These are phyloP conservation scores for Pyricularia pennisetigena DNA, from an alignment of 2,329 filamentous ascomycete genomes.

Conservation along the genomic window DNA sequence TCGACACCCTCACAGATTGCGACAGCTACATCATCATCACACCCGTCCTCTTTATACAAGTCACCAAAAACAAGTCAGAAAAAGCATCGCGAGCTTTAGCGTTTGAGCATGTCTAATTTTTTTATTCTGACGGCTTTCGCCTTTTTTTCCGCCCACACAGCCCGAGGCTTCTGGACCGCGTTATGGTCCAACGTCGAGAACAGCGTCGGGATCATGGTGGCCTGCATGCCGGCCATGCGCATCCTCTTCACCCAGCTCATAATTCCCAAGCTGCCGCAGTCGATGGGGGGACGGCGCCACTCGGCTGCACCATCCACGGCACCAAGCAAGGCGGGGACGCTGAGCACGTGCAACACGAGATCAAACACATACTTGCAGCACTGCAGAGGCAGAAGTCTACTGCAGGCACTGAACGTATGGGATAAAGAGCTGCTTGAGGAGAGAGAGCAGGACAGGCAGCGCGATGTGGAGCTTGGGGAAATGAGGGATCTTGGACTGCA, in stretches of 20 bases:
- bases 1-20: too few relatives aligned
- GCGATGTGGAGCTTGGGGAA: neutral
- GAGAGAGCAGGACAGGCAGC: neutral
- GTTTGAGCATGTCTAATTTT: neutral
- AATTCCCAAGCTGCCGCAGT: neutral
- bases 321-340: neutral
- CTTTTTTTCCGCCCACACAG: neutral
- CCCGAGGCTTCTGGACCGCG: neutral
- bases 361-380: neutral
- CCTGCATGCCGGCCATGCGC: constrained; percentile 21
- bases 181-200: constrained; percentile 24
- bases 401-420: neutral
- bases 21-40: neutral
- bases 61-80: constrained; percentile 18
- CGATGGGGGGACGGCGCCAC: neutral
- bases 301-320: neutral
- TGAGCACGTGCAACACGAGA: neutral
- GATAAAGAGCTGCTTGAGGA: neutral
- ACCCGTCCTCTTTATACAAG: constrained; percentile 7
- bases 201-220: constrained; percentile 22
- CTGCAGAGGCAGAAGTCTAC: neutral
- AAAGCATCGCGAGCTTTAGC: constrained; percentile 17
- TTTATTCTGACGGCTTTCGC: neutral
- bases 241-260: neutral
- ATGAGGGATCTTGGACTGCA: neutral